Percentiles rank a stretch among this genome's conserved stretches.
Evolutionary conservation across 805 yeast species (phyloP).

Genomic region (Ogataea minuta): DNA sequence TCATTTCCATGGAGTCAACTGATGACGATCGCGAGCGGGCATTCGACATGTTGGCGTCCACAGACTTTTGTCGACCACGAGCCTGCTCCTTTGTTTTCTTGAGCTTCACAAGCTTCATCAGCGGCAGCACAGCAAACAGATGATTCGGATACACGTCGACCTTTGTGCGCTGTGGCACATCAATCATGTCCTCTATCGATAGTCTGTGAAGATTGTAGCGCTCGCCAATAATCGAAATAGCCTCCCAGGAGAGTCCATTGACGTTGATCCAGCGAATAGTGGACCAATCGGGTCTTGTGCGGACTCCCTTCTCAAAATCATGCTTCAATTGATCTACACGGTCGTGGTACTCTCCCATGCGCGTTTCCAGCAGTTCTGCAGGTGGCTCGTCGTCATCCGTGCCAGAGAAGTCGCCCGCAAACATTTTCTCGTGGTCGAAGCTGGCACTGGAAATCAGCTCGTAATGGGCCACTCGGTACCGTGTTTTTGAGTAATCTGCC

Average conservation of each 20-base stretch:
- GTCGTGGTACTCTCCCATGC: constrained; percentile 11
- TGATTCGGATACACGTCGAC: constrained; percentile 51
- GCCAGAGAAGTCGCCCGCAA: constrained; percentile 9
- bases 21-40: constrained; percentile 11
- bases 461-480: constrained; percentile 44
- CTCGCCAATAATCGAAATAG: constrained; percentile 45
- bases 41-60: neutral
- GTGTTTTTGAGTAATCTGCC: constrained; percentile 46
- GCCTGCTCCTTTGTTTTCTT: constrained; percentile 11
- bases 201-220: constrained; percentile 49
- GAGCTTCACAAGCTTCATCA: constrained; percentile 43
- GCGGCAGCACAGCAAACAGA: constrained; percentile 53
- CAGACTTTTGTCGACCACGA: neutral
- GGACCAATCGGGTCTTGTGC: constrained; percentile 44
- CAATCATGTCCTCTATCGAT: constrained; percentile 62
- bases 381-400: constrained; percentile 13
- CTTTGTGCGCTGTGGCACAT: constrained; percentile 60
- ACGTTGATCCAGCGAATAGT: constrained; percentile 56
- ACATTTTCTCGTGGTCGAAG: constrained; percentile 18
- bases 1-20: constrained; percentile 1
- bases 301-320: constrained; percentile 34
- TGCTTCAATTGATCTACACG: constrained; percentile 19
- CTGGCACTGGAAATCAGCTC: constrained; percentile 37
- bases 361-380: constrained; percentile 9
- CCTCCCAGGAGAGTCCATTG: constrained; percentile 63